phyloP scores from a whole-genome alignment of 1,284 basidiomycete species.

The Chondrostereum purpureum region DNA sequence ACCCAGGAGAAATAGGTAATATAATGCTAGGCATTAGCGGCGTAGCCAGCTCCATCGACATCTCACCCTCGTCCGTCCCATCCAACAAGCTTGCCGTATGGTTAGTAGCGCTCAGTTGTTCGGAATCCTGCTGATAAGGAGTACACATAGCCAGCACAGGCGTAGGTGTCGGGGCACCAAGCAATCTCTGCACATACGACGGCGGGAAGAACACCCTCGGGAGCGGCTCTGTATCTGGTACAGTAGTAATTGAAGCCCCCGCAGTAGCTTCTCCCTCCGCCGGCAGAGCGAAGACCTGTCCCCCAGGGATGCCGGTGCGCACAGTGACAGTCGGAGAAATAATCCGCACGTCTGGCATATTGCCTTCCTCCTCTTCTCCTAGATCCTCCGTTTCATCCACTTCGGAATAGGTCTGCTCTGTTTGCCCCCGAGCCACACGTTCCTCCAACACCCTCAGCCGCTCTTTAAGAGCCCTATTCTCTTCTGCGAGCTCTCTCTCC shows the following conservation, averaged over 20 bases:
- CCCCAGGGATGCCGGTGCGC: not conserved
- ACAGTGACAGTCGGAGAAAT: not conserved
- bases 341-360: not conserved
- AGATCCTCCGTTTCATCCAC: no score
- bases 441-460: not conserved
- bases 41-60: conserved; percentile 10
- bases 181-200: not conserved
- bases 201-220: not conserved
- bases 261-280: not conserved
- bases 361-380: no score
- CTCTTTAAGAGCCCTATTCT: not conserved
- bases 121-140: no score
- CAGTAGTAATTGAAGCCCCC: not conserved
- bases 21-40: conserved; percentile 5
- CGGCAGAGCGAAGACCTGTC: not conserved
- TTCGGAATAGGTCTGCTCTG: no score
- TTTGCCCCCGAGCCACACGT: no score
- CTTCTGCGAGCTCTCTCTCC: not conserved
- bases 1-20: not conserved
- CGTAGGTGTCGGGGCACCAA: no score
- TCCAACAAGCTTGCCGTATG: not conserved
- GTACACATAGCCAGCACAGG: no score
- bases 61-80: conserved; percentile 5
- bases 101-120: no score
- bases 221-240: not conserved